A percentile compares a stretch with the other conserved stretches of the same genome.
phyloP scores from a whole-genome alignment of 148 eudicot species.

The Heliamphora exappendiculata region DNA sequence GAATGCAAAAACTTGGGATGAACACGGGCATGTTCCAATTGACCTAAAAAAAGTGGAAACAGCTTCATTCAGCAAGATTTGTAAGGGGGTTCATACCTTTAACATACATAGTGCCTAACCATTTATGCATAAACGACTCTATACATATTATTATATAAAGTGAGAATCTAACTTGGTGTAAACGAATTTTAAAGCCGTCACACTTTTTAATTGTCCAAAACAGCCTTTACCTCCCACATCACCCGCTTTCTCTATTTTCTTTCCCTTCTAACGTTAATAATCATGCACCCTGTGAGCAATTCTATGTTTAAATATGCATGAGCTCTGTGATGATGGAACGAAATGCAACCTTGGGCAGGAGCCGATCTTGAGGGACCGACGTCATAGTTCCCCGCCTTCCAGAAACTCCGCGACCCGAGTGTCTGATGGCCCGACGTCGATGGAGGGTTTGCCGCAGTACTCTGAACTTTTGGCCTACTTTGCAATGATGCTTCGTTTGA shows the following conservation, averaged over 20 bases:
- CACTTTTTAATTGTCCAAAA: too few species aligned
- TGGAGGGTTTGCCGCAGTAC: not conserved
- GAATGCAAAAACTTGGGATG: slow-evolving; percentile 98
- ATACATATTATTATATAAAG: too few species aligned
- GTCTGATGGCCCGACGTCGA: slow-evolving; percentile 25
- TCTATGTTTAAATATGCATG: not conserved
- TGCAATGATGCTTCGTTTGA: slow-evolving; percentile 6
- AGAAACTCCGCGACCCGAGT: slow-evolving; percentile 68
- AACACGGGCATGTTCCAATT: slow-evolving; percentile 95
- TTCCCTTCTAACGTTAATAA: too few species aligned
- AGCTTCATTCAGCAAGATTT: not conserved
- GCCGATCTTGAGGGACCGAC: slow-evolving; percentile 40
- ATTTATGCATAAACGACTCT: too few species aligned
- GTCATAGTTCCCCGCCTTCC: slow-evolving; percentile 78
- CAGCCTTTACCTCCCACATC: too few species aligned
- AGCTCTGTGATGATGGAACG: not conserved
- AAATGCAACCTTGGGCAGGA: slow-evolving; percentile 37
- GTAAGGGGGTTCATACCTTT: not conserved
- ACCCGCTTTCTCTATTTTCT: too few species aligned
- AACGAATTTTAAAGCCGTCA: too few species aligned
- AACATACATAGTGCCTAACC: too few species aligned
- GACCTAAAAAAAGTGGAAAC: slow-evolving; percentile 39
- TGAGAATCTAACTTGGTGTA: too few species aligned
- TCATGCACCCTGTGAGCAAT: too few species aligned
- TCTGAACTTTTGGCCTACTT: slow-evolving; percentile 10